Evolutionary conservation across 2,329 filamentous ascomycete species (phyloP).

Genomic region (Penicillium rolfsii): DNA sequence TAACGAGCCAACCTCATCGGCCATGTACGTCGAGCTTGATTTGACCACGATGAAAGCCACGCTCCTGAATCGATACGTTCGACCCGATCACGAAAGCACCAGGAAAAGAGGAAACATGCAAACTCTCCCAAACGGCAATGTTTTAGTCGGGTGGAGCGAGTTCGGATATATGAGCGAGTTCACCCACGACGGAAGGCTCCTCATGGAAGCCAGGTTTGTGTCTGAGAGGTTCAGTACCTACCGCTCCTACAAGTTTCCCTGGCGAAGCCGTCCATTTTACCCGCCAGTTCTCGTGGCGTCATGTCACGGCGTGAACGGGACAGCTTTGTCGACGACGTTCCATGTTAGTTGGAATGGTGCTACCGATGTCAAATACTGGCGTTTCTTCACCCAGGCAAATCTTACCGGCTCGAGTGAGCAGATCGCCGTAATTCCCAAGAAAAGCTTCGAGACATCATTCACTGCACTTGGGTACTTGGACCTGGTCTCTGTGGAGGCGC

Average conservation of each 20-base stretch:
- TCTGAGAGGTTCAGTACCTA: constrained; percentile 39
- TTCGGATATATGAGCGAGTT: constrained; percentile 37
- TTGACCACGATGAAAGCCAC: constrained; percentile 28
- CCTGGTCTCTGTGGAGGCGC: constrained; percentile 36
- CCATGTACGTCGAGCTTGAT: constrained; percentile 34
- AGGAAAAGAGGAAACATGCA: constrained; percentile 39
- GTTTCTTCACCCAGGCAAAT: constrained; percentile 32
- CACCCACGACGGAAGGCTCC: constrained; percentile 29
- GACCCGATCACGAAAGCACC: constrained; percentile 36
- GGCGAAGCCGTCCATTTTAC: constrained; percentile 33
- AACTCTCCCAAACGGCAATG: constrained; percentile 36
- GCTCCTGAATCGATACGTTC: constrained; percentile 29
- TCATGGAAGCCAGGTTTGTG: constrained; percentile 38
- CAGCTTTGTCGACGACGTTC: constrained; percentile 29
- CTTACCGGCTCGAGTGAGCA: constrained; percentile 30
- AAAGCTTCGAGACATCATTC: constrained; percentile 44
- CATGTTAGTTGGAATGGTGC: constrained; percentile 43
- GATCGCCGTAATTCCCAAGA: constrained; percentile 36
- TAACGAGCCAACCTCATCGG: constrained; percentile 30
- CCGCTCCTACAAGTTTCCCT: constrained; percentile 42
- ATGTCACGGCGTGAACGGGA: constrained; percentile 26
- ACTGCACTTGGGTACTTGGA: constrained; percentile 36
- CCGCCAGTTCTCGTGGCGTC: constrained; percentile 34
- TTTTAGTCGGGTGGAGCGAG: constrained; percentile 38
- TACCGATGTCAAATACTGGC: constrained; percentile 40